phyloP scores from a whole-genome alignment of 1,139 yeast species.

The Yamadazyma triangularis region DNA sequence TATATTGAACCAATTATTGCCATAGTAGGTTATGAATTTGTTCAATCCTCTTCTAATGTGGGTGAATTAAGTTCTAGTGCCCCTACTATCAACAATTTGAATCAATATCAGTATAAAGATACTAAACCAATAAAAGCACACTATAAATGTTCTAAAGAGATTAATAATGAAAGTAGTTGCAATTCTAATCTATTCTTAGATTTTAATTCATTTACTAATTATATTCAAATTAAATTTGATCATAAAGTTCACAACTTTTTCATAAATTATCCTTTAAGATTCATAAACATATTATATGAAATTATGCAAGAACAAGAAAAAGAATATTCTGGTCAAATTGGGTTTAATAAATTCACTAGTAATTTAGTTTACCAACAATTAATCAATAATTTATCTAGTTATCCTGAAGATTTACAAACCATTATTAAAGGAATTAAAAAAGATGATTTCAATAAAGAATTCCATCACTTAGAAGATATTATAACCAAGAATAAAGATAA shows the following conservation, averaged over 20 bases:
- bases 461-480: slow-evolving; percentile 22
- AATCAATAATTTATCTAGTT: slow-evolving; percentile 11
- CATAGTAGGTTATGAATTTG: slow-evolving; percentile 26
- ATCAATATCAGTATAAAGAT: slow-evolving; percentile 17
- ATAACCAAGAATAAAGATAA: slow-evolving; percentile 9
- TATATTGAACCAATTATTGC: slow-evolving; percentile 41
- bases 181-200: slow-evolving; percentile 22
- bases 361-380: slow-evolving; percentile 24
- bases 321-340: slow-evolving; percentile 12
- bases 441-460: slow-evolving; percentile 29
- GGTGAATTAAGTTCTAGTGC: slow-evolving; percentile 5
- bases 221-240: slow-evolving; percentile 25
- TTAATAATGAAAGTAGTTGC: slow-evolving; percentile 15
- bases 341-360: slow-evolving; percentile 24
- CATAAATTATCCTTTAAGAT: slow-evolving; percentile 12
- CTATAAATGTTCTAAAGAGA: slow-evolving; percentile 16
- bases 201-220: slow-evolving; percentile 21
- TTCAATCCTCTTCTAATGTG: slow-evolving; percentile 31
- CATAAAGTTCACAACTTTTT: slow-evolving; percentile 19
- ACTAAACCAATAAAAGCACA: slow-evolving; percentile 24
- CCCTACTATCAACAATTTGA: slow-evolving; percentile 8
- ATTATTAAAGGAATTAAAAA: slow-evolving; percentile 19
- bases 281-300: slow-evolving; percentile 11
- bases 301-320: slow-evolving; percentile 15
- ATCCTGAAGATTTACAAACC: slow-evolving; percentile 16